Evolutionary conservation across 169 alveolate genomes (phyloP).

Genomic region (Sarcocystis neurona): DNA sequence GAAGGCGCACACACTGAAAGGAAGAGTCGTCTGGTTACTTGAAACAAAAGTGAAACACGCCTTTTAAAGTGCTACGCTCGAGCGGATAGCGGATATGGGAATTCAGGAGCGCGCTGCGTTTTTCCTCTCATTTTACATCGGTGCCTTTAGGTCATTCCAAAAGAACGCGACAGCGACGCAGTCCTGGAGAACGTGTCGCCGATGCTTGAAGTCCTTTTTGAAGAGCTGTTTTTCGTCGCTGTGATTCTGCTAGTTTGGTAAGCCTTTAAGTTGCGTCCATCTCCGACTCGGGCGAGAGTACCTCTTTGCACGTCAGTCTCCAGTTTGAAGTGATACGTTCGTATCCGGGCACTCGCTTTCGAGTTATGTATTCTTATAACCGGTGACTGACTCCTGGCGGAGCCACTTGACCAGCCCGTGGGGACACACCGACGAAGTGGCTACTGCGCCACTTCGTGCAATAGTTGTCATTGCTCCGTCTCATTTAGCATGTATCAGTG

Average conservation of each 20-base stretch:
- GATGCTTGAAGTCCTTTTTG: conserved; percentile 74
- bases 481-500: too few species aligned
- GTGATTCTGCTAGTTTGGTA: conserved; percentile 76
- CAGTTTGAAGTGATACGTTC: background rate
- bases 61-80: background rate
- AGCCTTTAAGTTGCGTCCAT: background rate
- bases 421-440: too few species aligned
- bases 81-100: background rate
- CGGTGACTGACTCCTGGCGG: too few species aligned
- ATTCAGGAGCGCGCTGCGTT: background rate
- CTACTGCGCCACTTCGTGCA: too few species aligned
- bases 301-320: background rate
- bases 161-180: conserved; percentile 37
- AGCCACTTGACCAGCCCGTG: too few species aligned
- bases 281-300: background rate
- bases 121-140: too few species aligned
- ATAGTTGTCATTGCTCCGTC: too few species aligned
- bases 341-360: background rate
- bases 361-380: too few species aligned
- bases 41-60: too few species aligned
- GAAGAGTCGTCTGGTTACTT: too few species aligned
- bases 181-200: conserved; percentile 71
- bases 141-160: conserved; percentile 48
- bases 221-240: conserved; percentile 76
- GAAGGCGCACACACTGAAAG: too few species aligned